These are phyloP conservation scores for Claviceps digitariae DNA, from an alignment of 2,329 filamentous ascomycete species.

Conservation along the genomic window DNA sequence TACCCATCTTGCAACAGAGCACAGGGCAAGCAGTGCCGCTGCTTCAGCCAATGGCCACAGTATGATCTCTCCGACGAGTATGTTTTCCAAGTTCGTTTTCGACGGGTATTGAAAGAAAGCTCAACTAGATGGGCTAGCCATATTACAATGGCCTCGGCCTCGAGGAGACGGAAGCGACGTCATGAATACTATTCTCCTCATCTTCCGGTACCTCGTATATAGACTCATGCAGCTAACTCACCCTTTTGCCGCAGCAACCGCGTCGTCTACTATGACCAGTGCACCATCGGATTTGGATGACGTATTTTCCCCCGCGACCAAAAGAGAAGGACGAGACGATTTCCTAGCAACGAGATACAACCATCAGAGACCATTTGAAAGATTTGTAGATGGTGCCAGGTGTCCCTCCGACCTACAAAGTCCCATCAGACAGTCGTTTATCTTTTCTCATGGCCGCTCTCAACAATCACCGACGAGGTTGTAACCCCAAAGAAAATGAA, in stretches of 20 bases:
- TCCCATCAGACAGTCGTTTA: constrained; percentile 3
- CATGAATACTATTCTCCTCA: neutral
- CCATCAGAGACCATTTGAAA: neutral
- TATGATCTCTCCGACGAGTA: neutral
- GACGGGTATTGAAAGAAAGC: neutral
- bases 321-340: neutral
- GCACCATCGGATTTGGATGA: neutral
- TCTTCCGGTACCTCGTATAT: too few species aligned
- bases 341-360: neutral
- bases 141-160: too few species aligned
- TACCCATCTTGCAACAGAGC: neutral
- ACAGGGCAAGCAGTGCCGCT: neutral
- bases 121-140: neutral
- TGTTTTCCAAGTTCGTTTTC: neutral
- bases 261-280: neutral
- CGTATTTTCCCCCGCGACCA: neutral
- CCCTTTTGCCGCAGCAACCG: neutral
- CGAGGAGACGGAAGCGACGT: too few species aligned
- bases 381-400: neutral
- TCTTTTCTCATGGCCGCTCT: neutral
- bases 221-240: neutral
- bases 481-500: neutral
- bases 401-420: constrained; percentile 1
- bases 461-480: constrained; percentile 1
- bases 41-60: neutral